Conservation (phyloP, 805 yeast genomes). For the Yamadazyma kitorensis region DNA sequence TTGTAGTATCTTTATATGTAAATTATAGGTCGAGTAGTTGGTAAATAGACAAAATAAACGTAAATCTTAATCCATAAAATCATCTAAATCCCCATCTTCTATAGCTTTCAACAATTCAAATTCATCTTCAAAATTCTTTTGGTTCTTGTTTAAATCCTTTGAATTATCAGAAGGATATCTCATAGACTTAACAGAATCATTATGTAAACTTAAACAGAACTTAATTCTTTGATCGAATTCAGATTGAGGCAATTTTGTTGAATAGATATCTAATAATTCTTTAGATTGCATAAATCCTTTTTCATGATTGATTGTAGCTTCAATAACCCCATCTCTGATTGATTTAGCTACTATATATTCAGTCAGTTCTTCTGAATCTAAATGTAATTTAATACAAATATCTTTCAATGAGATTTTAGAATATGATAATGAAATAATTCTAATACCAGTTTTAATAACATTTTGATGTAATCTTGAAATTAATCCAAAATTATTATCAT, state of each 20-base stretch:
- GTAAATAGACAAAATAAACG: no score
- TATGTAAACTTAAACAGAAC: conserved; percentile 86
- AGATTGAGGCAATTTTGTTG: conserved; percentile 80
- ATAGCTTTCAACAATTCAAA: conserved; percentile 44
- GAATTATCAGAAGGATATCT: conserved; percentile 63
- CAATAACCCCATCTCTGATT: conserved; percentile 95
- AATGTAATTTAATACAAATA: conserved; percentile 85
- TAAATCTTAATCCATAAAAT: conserved; percentile 46
- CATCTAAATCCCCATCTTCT: conserved; percentile 56
- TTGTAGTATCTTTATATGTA: no score
- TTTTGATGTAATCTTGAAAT: conserved; percentile 91
- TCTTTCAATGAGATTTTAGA: conserved; percentile 89
- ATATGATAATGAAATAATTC: conserved; percentile 88
- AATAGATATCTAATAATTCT: conserved; percentile 82
- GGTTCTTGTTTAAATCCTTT: conserved; percentile 23
- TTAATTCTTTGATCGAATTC: conserved; percentile 91
- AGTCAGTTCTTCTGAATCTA: conserved; percentile 93
- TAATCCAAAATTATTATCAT: conserved; percentile 79
- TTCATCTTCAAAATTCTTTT: conserved; percentile 38
- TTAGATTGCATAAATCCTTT: conserved; percentile 87
- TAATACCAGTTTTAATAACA: conserved; percentile 95
- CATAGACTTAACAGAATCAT: conserved; percentile 93
- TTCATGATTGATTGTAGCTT: conserved; percentile 89
- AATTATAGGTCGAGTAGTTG: no score
- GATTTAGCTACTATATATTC: conserved; percentile 97